phyloP scores from a whole-genome alignment of 306 rosid species.

The Pyrus betulifolia region DNA sequence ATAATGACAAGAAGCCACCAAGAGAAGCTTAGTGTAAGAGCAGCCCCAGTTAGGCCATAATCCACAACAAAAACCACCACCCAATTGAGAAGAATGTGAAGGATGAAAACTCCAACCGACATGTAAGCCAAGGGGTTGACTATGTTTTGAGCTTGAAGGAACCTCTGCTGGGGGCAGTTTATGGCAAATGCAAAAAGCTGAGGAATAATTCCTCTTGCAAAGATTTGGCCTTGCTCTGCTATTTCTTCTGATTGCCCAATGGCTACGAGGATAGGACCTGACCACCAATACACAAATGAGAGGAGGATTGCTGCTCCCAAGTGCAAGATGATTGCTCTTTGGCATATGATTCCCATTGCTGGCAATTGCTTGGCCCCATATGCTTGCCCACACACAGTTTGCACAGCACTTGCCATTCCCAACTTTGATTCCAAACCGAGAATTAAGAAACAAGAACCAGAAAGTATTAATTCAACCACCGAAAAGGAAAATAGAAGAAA shows the following conservation, averaged over 20 bases:
- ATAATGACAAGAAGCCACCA: conserved; percentile 60
- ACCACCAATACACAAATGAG: conserved; percentile 51
- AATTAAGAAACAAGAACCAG: neutral
- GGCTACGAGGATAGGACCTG: conserved; percentile 36
- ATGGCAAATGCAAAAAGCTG: conserved; percentile 69
- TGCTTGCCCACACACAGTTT: conserved; percentile 77
- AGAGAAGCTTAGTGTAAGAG: conserved; percentile 58
- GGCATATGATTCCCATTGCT: conserved; percentile 60
- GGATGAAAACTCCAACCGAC: conserved; percentile 44
- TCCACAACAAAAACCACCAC: conserved; percentile 38
- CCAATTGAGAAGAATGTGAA: conserved; percentile 58
- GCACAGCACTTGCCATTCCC: conserved; percentile 82
- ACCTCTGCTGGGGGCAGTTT: conserved; percentile 71
- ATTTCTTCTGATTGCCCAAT: conserved; percentile 44
- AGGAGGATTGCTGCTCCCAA: conserved; percentile 60
- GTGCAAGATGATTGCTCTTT: conserved; percentile 57
- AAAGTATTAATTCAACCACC: neutral
- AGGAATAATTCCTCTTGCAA: conserved; percentile 47
- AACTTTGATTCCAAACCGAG: conserved; percentile 21
- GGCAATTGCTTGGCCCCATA: conserved; percentile 50
- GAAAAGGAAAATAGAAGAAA: neutral
- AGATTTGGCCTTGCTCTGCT: conserved; percentile 39
- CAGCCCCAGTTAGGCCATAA: conserved; percentile 54
- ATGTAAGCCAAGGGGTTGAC: conserved; percentile 70
- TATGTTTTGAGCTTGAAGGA: conserved; percentile 72